These are phyloP conservation scores for Alternaria viburni DNA, from an alignment of 2,329 filamentous ascomycete genomes.

Conservation along the genomic window DNA sequence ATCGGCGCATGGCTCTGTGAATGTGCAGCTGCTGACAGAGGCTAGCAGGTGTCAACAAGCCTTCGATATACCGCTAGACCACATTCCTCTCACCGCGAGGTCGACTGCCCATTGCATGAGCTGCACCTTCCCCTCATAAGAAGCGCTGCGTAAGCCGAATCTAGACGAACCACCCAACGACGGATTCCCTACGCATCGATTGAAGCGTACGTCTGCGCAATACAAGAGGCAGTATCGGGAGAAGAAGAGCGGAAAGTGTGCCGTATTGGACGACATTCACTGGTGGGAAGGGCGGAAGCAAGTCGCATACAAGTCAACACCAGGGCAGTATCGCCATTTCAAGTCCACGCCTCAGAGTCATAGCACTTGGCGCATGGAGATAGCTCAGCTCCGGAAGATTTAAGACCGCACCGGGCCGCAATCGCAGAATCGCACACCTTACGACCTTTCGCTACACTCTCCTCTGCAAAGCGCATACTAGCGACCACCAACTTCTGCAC, in stretches of 20 bases:
- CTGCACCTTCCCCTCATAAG: background rate
- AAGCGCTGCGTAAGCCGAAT: background rate
- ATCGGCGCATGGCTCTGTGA: background rate
- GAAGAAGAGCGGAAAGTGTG: background rate
- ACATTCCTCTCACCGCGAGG: background rate
- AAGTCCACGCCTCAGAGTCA: conserved; percentile 13
- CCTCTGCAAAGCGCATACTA: conserved; percentile 10
- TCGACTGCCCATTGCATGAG: background rate
- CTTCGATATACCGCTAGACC: background rate
- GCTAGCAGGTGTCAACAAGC: background rate
- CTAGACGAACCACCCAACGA: background rate
- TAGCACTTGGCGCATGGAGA: conserved; percentile 34
- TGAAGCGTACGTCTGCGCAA: background rate
- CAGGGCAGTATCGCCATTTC: conserved; percentile 23
- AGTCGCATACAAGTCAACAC: conserved; percentile 12
- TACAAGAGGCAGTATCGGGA: background rate
- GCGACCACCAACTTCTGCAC: conserved; percentile 8
- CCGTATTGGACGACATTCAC: background rate
- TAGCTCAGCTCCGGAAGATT: conserved; percentile 35
- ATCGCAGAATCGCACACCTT: conserved; percentile 12
- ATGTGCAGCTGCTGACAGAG: conserved; percentile 7
- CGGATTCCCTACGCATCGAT: background rate
- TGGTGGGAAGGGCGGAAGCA: conserved; percentile 6
- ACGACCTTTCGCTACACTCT: conserved; percentile 20
- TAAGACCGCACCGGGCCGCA: conserved; percentile 34